Percentiles rank a stretch among this genome's conserved stretches.
phyloP scores from a whole-genome alignment of 352 stramenopile genomes.

The Stramenopiles sp. region DNA sequence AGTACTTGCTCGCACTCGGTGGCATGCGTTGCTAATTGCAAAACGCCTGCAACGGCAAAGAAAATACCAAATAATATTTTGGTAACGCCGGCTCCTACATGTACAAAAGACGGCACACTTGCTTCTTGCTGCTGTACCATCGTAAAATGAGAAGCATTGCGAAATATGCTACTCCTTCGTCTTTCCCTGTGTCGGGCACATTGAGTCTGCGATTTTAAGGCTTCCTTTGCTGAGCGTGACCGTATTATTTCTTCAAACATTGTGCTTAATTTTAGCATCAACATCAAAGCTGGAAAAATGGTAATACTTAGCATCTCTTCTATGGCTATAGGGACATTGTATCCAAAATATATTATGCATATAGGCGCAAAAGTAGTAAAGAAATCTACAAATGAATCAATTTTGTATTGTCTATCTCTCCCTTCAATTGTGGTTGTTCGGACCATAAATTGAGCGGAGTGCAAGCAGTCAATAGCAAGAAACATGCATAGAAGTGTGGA shows the following conservation, averaged over 20 bases:
- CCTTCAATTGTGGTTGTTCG: background rate
- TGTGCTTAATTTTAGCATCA: background rate
- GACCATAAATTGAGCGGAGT: background rate
- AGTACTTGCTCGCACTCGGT: background rate
- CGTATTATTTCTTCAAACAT: background rate
- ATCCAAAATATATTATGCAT: background rate
- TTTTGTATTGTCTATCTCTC: background rate
- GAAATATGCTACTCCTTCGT: background rate
- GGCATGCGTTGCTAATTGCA: background rate
- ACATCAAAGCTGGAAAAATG: background rate
- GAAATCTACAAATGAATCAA: background rate
- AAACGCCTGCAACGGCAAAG: background rate
- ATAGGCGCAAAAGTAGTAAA: background rate
- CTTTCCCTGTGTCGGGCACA: background rate
- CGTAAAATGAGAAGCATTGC: background rate
- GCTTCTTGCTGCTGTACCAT: too few relatives aligned
- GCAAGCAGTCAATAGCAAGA: background rate
- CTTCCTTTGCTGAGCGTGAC: background rate
- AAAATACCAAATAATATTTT: background rate
- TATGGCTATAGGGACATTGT: background rate
- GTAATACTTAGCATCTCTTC: background rate
- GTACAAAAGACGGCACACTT: too few relatives aligned
- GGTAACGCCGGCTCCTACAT: background rate
- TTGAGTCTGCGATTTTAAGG: background rate
- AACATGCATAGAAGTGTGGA: background rate